Conservation (phyloP, 2,329 filamentous ascomycete species). For the Zopfia rhizophila region DNA sequence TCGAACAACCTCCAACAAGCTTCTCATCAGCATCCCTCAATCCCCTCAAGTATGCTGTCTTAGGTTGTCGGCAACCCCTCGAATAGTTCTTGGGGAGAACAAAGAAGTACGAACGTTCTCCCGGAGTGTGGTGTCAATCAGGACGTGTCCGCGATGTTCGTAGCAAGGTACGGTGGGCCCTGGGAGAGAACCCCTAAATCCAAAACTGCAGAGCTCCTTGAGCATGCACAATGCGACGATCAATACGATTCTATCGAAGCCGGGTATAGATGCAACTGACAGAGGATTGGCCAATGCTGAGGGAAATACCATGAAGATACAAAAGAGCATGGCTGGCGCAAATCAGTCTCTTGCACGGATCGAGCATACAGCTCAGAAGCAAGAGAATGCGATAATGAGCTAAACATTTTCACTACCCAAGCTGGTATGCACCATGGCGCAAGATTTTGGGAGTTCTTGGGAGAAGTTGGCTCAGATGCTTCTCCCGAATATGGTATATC, state of each 20-base stretch:
- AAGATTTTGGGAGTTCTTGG: not conserved
- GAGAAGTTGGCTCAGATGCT: constrained; percentile 1
- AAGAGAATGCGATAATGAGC: no score
- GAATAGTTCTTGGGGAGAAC: constrained; percentile 13
- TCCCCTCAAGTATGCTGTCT: constrained; percentile 6
- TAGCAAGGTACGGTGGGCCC: constrained; percentile 1
- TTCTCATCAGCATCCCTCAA: constrained; percentile 15
- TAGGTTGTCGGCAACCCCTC: constrained; percentile 20
- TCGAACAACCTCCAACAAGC: constrained; percentile 12
- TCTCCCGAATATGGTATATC: no score
- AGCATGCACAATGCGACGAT: constrained; percentile 2
- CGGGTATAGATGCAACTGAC: not conserved
- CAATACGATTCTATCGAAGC: not conserved
- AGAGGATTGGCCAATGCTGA: not conserved
- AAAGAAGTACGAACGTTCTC: constrained; percentile 13
- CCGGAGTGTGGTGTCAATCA: no score
- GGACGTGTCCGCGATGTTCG: no score
- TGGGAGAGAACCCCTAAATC: constrained; percentile 1
- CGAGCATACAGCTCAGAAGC: not conserved
- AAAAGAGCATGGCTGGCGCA: not conserved
- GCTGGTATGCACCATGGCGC: not conserved
- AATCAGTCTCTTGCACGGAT: not conserved
- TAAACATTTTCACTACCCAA: not conserved
- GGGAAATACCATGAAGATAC: not conserved
- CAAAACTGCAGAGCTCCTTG: constrained; percentile 3